Percentiles rank a stretch among this genome's conserved stretches.
phyloP scores from a whole-genome alignment of 495 filamentous ascomycete species.

The Talaromyces liani region DNA sequence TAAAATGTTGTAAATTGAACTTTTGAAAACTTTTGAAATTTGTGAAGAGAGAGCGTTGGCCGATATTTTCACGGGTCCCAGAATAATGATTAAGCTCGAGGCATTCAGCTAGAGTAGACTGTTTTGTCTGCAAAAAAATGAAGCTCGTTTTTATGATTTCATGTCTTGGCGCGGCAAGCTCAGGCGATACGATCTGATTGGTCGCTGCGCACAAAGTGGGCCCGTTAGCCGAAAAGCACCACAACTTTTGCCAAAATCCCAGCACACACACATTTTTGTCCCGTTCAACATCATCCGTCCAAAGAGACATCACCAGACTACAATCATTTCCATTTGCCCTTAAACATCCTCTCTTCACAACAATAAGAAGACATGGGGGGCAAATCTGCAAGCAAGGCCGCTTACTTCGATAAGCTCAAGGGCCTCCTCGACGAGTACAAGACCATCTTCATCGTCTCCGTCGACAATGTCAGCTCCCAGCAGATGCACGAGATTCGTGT shows the following conservation, averaged over 20 bases:
- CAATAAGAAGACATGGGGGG: conserved; percentile 98
- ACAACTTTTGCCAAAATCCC: conserved; percentile 25
- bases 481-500: conserved; percentile 99
- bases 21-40: no score
- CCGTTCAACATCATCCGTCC: conserved; percentile 24
- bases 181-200: background rate
- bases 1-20: no score
- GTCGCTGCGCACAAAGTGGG: background rate
- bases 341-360: conserved; percentile 94
- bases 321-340: conserved; percentile 50
- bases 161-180: conserved; percentile 10
- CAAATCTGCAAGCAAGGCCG: conserved; percentile 87
- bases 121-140: conserved; percentile 5
- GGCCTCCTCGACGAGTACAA: conserved; percentile 82
- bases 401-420: conserved; percentile 99
- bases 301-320: conserved; percentile 13
- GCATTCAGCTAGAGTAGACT: conserved; percentile 10
- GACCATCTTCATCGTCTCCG: conserved; percentile 92
- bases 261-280: conserved; percentile 13
- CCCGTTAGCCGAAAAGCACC: conserved; percentile 37
- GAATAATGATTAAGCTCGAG: background rate
- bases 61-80: no score
- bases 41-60: no score
- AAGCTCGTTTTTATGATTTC: conserved; percentile 12
- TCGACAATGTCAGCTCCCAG: conserved; percentile 97